Evolutionary conservation across 805 yeast genomes (phyloP).

Genomic region (Myxozyma sirexii): DNA sequence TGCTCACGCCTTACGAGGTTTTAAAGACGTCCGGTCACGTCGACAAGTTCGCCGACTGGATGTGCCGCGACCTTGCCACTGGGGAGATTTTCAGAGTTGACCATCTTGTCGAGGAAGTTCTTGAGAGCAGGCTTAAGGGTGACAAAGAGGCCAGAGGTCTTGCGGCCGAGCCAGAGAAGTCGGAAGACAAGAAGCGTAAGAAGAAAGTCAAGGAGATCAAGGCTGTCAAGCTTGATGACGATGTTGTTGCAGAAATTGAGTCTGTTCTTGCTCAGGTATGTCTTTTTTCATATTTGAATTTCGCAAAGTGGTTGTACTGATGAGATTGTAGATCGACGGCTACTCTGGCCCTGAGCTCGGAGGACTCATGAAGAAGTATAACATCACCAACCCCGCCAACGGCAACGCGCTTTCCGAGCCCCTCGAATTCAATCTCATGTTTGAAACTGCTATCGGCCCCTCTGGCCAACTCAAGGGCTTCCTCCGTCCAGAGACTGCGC

Average conservation of each 20-base stretch:
- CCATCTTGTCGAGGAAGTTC: slow-evolving; percentile 95
- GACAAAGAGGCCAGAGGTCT: slow-evolving; percentile 95
- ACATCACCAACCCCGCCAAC: slow-evolving; percentile 90
- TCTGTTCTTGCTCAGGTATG: slow-evolving; percentile 63
- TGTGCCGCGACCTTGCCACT: slow-evolving; percentile 92
- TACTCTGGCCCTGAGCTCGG: slow-evolving; percentile 92
- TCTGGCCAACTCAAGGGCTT: slow-evolving; percentile 95
- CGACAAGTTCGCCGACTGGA: slow-evolving; percentile 98
- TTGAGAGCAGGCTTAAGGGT: slow-evolving; percentile 95
- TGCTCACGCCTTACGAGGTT: slow-evolving; percentile 97
- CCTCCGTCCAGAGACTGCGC: slow-evolving; percentile 98
- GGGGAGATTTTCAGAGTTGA: slow-evolving; percentile 99
- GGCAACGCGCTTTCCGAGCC: slow-evolving; percentile 87
- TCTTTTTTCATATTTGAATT: background rate
- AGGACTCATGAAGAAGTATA: slow-evolving; percentile 76
- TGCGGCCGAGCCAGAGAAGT: slow-evolving; percentile 59
- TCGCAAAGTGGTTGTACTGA: background rate
- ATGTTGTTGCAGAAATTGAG: slow-evolving; percentile 78
- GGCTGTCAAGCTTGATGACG: slow-evolving; percentile 79
- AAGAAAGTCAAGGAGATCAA: slow-evolving; percentile 95
- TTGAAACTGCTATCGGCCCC: slow-evolving; percentile 98
- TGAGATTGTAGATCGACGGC: slow-evolving; percentile 70
- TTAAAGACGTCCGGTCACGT: slow-evolving; percentile 99
- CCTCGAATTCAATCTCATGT: slow-evolving; percentile 95
- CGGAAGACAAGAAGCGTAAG: slow-evolving; percentile 89